Conservation (phyloP, 495 filamentous ascomycete species). For the Penicillium herquei region DNA sequence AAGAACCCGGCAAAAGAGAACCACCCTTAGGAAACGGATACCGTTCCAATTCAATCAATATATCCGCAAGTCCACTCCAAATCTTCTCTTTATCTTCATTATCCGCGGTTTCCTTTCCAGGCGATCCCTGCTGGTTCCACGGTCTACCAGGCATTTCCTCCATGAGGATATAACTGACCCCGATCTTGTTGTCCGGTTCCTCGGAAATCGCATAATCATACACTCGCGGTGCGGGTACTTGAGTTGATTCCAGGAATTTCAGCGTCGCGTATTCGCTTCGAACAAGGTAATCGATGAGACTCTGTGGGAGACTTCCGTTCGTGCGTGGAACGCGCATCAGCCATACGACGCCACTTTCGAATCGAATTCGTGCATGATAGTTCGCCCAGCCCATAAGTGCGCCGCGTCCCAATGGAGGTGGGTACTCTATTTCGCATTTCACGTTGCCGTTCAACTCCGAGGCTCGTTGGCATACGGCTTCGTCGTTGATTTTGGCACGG, state of each 20-base stretch:
- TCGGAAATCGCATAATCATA: conserved; percentile 12
- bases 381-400: conserved; percentile 27
- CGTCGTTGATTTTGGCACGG: conserved; percentile 9
- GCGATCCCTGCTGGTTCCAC: conserved; percentile 17
- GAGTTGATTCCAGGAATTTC: conserved; percentile 25
- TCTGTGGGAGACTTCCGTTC: conserved; percentile 13
- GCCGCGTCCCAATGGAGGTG: conserved; percentile 6
- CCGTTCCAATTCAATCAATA: conserved; percentile 35
- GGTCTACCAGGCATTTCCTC: conserved; percentile 34
- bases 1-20: conserved; percentile 16
- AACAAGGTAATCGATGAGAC: conserved; percentile 24
- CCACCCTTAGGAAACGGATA: conserved; percentile 27
- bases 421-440: conserved; percentile 10
- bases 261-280: conserved; percentile 30
- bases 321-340: conserved; percentile 15
- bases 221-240: conserved; percentile 15
- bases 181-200: conserved; percentile 28
- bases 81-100: conserved; percentile 24
- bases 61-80: conserved; percentile 32
- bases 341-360: conserved; percentile 11
- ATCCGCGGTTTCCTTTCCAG: conserved; percentile 11
- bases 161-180: conserved; percentile 38
- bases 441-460: conserved; percentile 8
- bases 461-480: conserved; percentile 8
- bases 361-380: conserved; percentile 17